Evolutionary conservation across 345 rosid genomes (phyloP).

Genomic region (Cardamine occulta): DNA sequence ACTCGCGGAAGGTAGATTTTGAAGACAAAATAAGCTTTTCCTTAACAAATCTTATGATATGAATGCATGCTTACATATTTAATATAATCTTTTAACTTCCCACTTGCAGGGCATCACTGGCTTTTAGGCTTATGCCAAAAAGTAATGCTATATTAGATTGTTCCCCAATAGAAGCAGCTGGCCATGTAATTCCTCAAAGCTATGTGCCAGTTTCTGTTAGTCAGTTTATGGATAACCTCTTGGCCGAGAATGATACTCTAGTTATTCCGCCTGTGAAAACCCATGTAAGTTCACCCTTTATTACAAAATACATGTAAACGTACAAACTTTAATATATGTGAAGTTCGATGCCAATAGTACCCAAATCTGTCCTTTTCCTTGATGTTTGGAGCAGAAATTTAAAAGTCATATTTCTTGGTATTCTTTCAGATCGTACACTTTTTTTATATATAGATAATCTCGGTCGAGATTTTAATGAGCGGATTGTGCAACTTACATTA

Average conservation of each 20-base stretch:
- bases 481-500: background rate
- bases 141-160: constrained; percentile 95
- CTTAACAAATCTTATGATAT: constrained; percentile 5
- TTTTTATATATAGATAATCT: background rate
- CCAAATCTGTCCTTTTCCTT: constrained; percentile 5
- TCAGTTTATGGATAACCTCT: constrained; percentile 98
- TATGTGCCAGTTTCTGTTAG: constrained; percentile 93
- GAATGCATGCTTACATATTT: constrained; percentile 23
- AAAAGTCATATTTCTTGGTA: background rate
- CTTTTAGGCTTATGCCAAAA: constrained; percentile 95
- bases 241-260: constrained; percentile 83
- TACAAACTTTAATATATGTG: constrained; percentile 18
- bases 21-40: constrained; percentile 18
- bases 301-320: constrained; percentile 9
- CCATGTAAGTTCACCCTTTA: constrained; percentile 57
- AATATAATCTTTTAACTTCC: background rate
- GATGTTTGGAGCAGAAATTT: background rate
- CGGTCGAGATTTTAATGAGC: background rate
- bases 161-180: constrained; percentile 93
- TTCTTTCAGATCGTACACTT: constrained; percentile 17
- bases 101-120: constrained; percentile 71
- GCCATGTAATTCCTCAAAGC: constrained; percentile 91
- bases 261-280: constrained; percentile 63
- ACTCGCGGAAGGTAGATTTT: constrained; percentile 72
- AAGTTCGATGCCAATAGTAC: constrained; percentile 18